These are phyloP conservation scores for Phlyctochytrium bullatum DNA, from an alignment of 192 early-diverging fungal genomes.

Conservation along the genomic window DNA sequence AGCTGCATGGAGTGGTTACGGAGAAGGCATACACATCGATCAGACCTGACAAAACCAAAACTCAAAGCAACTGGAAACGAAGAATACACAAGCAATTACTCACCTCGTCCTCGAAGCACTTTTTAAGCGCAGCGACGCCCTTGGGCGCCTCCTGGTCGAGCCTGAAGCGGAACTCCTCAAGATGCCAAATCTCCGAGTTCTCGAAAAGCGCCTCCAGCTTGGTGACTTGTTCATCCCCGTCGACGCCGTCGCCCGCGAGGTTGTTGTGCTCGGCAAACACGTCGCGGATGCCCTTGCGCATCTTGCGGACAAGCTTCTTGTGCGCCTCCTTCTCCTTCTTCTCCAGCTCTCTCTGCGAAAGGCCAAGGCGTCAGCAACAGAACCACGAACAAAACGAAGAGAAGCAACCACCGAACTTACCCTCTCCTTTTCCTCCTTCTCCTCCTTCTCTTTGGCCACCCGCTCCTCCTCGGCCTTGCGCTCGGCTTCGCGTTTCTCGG, in stretches of 20 bases:
- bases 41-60: not conserved
- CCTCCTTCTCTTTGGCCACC: conserved; percentile 54
- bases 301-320: conserved; percentile 86
- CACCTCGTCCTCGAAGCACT: conserved; percentile 40
- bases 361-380: not conserved
- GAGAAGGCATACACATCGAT: no score
- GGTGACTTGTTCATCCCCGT: conserved; percentile 68
- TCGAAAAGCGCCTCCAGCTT: conserved; percentile 78
- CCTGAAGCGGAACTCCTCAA: conserved; percentile 41
- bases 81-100: not conserved
- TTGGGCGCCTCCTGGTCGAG: conserved; percentile 34
- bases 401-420: conserved; percentile 21
- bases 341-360: conserved; percentile 44
- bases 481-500: conserved; percentile 48
- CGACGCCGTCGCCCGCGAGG: conserved; percentile 65
- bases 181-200: conserved; percentile 29
- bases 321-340: conserved; percentile 82
- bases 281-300: conserved; percentile 84
- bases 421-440: conserved; percentile 62
- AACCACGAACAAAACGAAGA: not conserved
- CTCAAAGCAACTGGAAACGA: not conserved
- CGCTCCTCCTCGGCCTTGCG: conserved; percentile 58
- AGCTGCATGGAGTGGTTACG: not conserved
- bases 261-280: conserved; percentile 77
- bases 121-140: conserved; percentile 25